Conservation (phyloP, 768 basidiomycete species). For the Fibroporia radiculosa region DNA sequence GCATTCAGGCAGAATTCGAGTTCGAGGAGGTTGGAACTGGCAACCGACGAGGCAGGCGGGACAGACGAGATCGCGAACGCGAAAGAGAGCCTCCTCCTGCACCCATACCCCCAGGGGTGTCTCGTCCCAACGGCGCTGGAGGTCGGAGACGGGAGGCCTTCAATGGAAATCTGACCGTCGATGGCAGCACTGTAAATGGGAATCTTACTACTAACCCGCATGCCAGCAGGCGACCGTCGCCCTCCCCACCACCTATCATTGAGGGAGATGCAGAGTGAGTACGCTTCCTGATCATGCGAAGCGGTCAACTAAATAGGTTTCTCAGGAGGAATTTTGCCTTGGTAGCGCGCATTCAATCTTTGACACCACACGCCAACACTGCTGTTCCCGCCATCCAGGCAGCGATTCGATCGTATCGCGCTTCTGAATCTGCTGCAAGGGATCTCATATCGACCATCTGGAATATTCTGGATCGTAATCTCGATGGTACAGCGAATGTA, state of each 20-base stretch:
- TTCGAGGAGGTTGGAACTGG: slow-evolving; percentile 52
- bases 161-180: slow-evolving; percentile 47
- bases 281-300: no score
- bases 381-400: slow-evolving; percentile 61
- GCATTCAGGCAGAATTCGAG: slow-evolving; percentile 58
- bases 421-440: slow-evolving; percentile 68
- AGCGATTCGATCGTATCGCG: slow-evolving; percentile 70
- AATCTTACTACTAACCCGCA: slow-evolving; percentile 20
- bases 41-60: slow-evolving; percentile 35
- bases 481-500: slow-evolving; percentile 71
- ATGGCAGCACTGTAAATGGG: slow-evolving; percentile 14
- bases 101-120: slow-evolving; percentile 15
- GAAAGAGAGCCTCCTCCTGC: slow-evolving; percentile 39
- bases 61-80: slow-evolving; percentile 41
- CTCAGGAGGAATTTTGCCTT: slow-evolving; percentile 62
- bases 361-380: slow-evolving; percentile 49
- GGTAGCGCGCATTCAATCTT: slow-evolving; percentile 48
- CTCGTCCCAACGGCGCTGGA: slow-evolving; percentile 21
- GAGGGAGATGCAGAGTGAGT: slow-evolving; percentile 42
- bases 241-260: slow-evolving; percentile 31
- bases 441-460: slow-evolving; percentile 89
- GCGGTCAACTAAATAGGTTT: slow-evolving; percentile 2
- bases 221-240: slow-evolving; percentile 23
- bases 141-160: slow-evolving; percentile 54
- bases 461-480: slow-evolving; percentile 58